Percentiles rank a stretch among this genome's conserved stretches.
Conservation (phyloP, 2,329 filamentous ascomycete species). For the Elsinoe fawcettii region DNA sequence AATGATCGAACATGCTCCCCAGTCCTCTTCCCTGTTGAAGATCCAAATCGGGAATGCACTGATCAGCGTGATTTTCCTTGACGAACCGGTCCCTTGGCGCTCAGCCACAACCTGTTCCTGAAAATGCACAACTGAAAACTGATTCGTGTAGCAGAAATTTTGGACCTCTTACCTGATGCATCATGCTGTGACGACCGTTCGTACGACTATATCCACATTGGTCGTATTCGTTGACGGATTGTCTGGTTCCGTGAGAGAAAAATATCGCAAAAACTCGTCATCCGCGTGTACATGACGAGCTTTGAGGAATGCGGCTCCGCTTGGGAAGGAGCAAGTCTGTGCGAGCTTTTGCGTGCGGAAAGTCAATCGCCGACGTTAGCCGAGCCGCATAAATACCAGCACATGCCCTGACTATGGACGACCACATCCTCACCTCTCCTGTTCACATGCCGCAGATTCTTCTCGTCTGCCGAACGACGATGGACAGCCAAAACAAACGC, state of each 20-base stretch:
- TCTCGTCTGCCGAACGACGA: neutral
- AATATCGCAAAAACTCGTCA: neutral
- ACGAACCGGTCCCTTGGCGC: constrained; percentile 8
- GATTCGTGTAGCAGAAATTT: neutral
- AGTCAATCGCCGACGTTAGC: neutral
- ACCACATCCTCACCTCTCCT: neutral
- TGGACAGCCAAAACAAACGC: neutral
- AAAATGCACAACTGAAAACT: neutral
- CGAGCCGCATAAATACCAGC: neutral
- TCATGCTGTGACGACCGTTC: neutral
- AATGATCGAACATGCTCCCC: neutral
- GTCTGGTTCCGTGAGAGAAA: neutral
- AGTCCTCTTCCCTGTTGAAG: constrained; percentile 1
- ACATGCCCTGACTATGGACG: neutral
- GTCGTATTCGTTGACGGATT: neutral
- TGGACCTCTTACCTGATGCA: neutral
- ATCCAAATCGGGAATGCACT: constrained; percentile 8
- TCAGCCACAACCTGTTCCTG: constrained; percentile 12
- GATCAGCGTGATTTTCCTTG: constrained; percentile 3
- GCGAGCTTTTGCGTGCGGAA: neutral
- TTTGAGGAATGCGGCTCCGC: neutral
- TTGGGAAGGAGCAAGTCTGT: neutral
- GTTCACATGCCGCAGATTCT: neutral
- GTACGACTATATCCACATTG: neutral
- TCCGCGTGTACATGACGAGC: neutral